Evolutionary conservation across 2,329 filamentous ascomycete genomes (phyloP), one percentile per base, ranked within the genome.

Genomic region (Ophioceras dolichostomum): DNA sequence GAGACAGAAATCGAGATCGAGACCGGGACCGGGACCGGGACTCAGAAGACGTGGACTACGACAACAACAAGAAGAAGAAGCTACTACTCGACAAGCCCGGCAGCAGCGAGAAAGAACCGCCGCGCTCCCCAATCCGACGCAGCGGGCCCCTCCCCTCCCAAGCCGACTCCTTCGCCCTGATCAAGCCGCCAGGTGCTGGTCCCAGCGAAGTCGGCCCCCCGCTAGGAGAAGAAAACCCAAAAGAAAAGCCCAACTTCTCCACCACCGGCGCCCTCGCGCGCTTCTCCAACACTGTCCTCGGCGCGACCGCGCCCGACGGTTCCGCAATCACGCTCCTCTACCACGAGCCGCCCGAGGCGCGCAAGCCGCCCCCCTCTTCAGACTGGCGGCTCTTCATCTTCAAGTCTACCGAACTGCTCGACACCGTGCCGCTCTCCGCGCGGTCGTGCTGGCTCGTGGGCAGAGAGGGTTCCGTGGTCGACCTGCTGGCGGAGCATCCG

Each of bases 341-440:
- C 58, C 84, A 95, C 61, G 91, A 98, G 59, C 91, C 91, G 2
- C 65, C 85, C 10, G 91, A 98, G 63, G 85, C 89, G 35, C 82
- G 91, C 41, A 94, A 94, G 49, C 85, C 91, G 0, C 70, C 88
- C 0, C 53, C 80, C 1, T 79, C 76, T 38, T 78, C 91, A 47
- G 64, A 75, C 40, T 98, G 89, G 89, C 83, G 84, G 42, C 65
- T 98, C 34, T 96, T 93, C 55, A 73, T 95, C 17, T 98, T 98
- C 71, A 94, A 94, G 53, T 57, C 94, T 24, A 12, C 22, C 8
- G 22, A 7, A 12, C 22, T 12, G 22, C 22, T 26, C 8, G 86
- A 94, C 52, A 93, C 85, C 2, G 68, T 95, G 17, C 76, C 86
- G 41, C 67, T 98, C 34, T 70, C 73, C 40, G 61, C 68, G 39